Evolutionary conservation across 768 basidiomycete genomes (phyloP), one percentile per base, ranked within the genome.

Genomic region (Russula lepida): DNA sequence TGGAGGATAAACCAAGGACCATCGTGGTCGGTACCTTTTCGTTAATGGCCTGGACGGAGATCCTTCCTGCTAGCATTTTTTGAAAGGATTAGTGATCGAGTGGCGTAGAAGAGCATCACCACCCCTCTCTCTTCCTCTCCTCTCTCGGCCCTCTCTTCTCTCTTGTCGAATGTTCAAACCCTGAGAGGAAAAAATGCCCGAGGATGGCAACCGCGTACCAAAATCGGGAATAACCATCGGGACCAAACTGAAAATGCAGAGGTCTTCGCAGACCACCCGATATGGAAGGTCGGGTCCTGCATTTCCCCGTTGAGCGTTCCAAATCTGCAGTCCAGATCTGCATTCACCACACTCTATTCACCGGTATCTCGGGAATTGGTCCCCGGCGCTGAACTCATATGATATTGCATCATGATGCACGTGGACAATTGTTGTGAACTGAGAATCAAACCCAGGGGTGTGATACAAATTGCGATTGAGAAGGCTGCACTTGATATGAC

Each of bases 321-420:
- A 30, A 37, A 52, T 54, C 56, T 52, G 39, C 33, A 30, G 28
- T 35, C 11, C 21, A 49, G 62, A 63, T 63, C 62, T 63, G 30
- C 57, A 53, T 58, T 58, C 62, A 63, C 37, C 27, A 41, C 37
- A 53, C 56, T 53, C 56, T 58, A 63, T 63, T 58, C 57, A 58
- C 62, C 62, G 62, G 62, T 52, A 48, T 48, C 47, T 63, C 62
- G 62, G 62, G 49, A 49, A 37, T 30, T 62, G 56, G 46, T 44
- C 37, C 39, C 33, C 37, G 61, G 27, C 39, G 35, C 55, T 50
- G 21, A 30, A 52, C 23, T 15, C 59, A 62, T 62, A 62, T 62
- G 56, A 63, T 63, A 62, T 58, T 63, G 62, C 62, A 63, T 63
- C 62, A 63, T 63, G 51, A 33, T 58, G 60, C 62, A 62, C 61